Evolutionary conservation across 352 stramenopile species (phyloP), one percentile per base, ranked within the genome.

Genomic region (Phytopythium litorale): DNA sequence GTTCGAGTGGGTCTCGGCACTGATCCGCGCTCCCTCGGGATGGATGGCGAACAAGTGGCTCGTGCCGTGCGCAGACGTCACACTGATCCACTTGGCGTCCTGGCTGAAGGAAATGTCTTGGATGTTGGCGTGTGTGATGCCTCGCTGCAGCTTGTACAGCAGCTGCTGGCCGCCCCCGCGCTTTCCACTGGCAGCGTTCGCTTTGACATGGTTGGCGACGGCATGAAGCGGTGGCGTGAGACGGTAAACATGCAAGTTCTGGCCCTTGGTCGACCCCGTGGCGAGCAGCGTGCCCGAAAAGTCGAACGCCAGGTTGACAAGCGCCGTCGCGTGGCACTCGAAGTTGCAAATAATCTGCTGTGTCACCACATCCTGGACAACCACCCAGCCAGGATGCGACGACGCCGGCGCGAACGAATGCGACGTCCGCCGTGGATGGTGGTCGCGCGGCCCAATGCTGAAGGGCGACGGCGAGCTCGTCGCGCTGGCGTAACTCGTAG

Each of bases 161-260:
- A 96, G 70, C 57, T 88, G 80, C 32, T 84, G 65, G 6, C 53
- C 25, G 13, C 53, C 40, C 3, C 21, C n/a, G 16, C 33, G 53
- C 13, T 33, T 58, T 12, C 32, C 33, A 9, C 32, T 58, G 1
- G 35, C n/a, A 2, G 19, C n/a, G 8, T 23, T 49, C 7, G 35
- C 21, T 15, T 49, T 58, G 25, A n/a, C 3, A n/a, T 70, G 69
- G 38, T 67, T 76, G 21, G 64, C 65, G n/a, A 81, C 50, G 21
- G 57, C 71, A 48, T 73, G 75, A 25, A 93, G 64, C 1, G 84
- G 81, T 8, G 84, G 82, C 4, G 90, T 58, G 16, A 96, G 64
- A 2, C 86, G 79, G 55, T 92, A 94, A 0, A 96, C 80, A 62
- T 96, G 84, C 35, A 96, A 70, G 56, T 91, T 94, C 68, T 96